A percentile compares a stretch with the other conserved stretches of the same genome.
Evolutionary conservation across 805 yeast species (phyloP).

Genomic region (Saturnispora hagleri): DNA sequence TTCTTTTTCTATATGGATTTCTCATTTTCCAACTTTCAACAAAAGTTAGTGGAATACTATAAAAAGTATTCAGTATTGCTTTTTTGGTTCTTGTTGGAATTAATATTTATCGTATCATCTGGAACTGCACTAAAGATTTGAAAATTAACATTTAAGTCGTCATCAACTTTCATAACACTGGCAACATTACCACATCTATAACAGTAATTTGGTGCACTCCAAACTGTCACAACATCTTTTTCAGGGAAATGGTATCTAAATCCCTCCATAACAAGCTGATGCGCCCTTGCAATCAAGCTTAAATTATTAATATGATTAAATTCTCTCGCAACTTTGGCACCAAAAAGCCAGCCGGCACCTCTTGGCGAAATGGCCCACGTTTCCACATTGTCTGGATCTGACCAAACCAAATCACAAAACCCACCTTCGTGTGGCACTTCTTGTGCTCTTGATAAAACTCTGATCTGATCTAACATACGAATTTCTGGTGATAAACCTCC

Average conservation of each 20-base stretch:
- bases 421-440: slow-evolving; percentile 99
- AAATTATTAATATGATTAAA: slow-evolving; percentile 92
- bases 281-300: slow-evolving; percentile 87
- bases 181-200: slow-evolving; percentile 98
- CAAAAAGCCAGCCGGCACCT: slow-evolving; percentile 98
- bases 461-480: slow-evolving; percentile 91
- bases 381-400: slow-evolving; percentile 95
- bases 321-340: slow-evolving; percentile 87
- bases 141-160: slow-evolving; percentile 77
- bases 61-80: slow-evolving; percentile 31
- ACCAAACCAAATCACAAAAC: slow-evolving; percentile 94
- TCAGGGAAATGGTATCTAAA: slow-evolving; percentile 94
- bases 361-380: slow-evolving; percentile 98
- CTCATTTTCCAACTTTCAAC: neutral
- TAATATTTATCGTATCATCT: slow-evolving; percentile 47
- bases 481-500: slow-evolving; percentile 97
- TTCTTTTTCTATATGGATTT: neutral
- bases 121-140: slow-evolving; percentile 94
- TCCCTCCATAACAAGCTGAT: slow-evolving; percentile 98
- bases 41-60: slow-evolving; percentile 1
- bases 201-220: slow-evolving; percentile 97
- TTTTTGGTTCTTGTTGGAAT: slow-evolving; percentile 29
- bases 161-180: slow-evolving; percentile 93
- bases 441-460: slow-evolving; percentile 91
- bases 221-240: slow-evolving; percentile 93